These are phyloP conservation scores for Colletotrichum zoysiae DNA, from an alignment of 2,329 filamentous ascomycete species.

Conservation along the genomic window DNA sequence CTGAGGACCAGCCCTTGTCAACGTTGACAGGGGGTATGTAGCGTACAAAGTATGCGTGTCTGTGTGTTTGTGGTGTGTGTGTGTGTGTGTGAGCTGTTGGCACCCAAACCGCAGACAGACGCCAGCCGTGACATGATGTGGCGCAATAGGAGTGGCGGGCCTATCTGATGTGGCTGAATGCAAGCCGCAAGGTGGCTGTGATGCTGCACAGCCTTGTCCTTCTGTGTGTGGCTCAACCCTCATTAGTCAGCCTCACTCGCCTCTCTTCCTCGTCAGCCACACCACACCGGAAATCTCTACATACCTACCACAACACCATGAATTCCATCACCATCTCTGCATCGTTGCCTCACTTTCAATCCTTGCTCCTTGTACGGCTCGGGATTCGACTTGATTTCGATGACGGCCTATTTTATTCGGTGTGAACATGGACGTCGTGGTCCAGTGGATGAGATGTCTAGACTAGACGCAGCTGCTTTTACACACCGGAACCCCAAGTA, in stretches of 20 bases:
- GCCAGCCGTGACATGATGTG: background rate
- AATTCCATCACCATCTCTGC: background rate
- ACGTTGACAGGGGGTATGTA: background rate
- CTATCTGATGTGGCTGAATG: too few relatives aligned
- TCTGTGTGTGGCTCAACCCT: background rate
- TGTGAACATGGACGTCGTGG: too few relatives aligned
- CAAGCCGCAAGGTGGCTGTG: background rate
- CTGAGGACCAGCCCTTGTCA: background rate
- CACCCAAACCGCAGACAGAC: background rate
- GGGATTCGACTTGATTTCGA: too few relatives aligned
- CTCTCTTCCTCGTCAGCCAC: too few relatives aligned
- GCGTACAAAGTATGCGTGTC: too few relatives aligned
- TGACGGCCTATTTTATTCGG: too few relatives aligned
- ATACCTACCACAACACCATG: background rate
- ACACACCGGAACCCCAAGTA: background rate
- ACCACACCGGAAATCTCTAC: background rate
- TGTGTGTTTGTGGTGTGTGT: background rate
- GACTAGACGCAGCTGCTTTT: background rate
- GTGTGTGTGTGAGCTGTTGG: conserved; percentile 1
- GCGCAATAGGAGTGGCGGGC: background rate
- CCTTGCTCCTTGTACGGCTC: background rate
- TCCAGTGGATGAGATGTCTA: background rate
- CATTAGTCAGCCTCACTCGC: background rate
- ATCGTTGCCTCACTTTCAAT: background rate
- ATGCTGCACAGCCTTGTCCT: background rate